Evolutionary conservation across 2,329 filamentous ascomycete species (phyloP).

Genomic region (Paecilomyces sp.): DNA sequence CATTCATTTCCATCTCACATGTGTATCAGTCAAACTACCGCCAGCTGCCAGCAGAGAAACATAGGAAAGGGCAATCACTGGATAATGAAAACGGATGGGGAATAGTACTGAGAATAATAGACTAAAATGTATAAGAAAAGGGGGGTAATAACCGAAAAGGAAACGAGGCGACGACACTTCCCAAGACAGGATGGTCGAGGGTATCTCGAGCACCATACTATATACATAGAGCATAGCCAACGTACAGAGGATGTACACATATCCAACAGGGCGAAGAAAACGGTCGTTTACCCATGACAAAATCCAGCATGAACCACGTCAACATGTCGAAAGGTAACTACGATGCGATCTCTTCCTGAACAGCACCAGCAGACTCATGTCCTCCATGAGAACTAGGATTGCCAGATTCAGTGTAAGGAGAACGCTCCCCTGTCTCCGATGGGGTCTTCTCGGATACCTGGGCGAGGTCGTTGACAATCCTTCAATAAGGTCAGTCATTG

Average conservation of each 20-base stretch:
- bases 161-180: background rate
- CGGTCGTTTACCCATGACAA: background rate
- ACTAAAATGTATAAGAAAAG: background rate
- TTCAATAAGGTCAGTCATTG: slow-evolving; percentile 10
- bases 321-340: background rate
- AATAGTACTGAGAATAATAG: background rate
- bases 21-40: background rate
- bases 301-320: background rate
- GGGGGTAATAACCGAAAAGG: background rate
- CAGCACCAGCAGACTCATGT: background rate
- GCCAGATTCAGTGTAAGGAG: slow-evolving; percentile 18
- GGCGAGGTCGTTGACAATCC: slow-evolving; percentile 32
- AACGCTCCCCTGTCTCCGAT: slow-evolving; percentile 18
- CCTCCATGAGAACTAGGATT: background rate
- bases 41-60: background rate
- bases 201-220: background rate
- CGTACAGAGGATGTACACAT: background rate
- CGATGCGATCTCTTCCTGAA: background rate
- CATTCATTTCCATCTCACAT: background rate
- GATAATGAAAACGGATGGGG: background rate
- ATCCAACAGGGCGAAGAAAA: background rate
- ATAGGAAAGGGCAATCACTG: background rate
- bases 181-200: background rate
- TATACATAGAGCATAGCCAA: background rate
- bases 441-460: slow-evolving; percentile 25